Evolutionary conservation across 2,329 filamentous ascomycete genomes (phyloP).

Genomic region (Hymenoscyphus albidus): DNA sequence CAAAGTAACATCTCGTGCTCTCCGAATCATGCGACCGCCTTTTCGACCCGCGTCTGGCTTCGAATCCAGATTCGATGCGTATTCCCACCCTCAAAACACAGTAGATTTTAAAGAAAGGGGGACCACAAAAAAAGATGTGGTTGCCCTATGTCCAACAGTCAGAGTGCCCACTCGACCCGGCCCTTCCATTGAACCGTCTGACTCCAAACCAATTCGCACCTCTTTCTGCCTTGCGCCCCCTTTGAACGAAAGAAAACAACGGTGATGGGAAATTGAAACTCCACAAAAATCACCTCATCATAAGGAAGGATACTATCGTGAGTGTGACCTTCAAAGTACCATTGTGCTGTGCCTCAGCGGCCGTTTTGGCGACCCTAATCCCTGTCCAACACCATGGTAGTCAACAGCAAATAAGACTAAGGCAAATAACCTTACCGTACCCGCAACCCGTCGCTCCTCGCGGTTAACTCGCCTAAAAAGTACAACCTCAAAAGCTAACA

Average conservation of each 20-base stretch:
- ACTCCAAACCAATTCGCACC: not conserved
- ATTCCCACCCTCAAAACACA: not conserved
- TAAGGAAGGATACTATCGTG: not conserved
- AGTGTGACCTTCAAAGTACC: not conserved
- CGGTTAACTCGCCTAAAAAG: not conserved
- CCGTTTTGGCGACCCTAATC: not conserved
- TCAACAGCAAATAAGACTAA: not conserved
- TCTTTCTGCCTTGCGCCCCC: constrained; percentile 1
- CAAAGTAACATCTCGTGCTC: not conserved
- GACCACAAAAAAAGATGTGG: not conserved
- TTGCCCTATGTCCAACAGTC: not conserved
- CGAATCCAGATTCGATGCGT: not conserved
- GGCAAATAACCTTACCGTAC: not conserved
- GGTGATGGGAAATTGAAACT: not conserved
- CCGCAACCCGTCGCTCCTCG: not conserved
- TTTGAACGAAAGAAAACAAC: not conserved
- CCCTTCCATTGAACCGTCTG: not conserved
- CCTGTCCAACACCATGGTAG: not conserved
- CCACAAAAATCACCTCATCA: not conserved
- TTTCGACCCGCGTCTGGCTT: not conserved
- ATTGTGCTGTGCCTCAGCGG: not conserved
- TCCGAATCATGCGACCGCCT: not conserved
- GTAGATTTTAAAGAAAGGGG: not conserved
- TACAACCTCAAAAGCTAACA: not conserved
- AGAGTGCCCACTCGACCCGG: not conserved